Evolutionary conservation across 805 yeast genomes (phyloP), one percentile per base, ranked within the genome.

Genomic region (Metschnikowia cerradonensis): DNA sequence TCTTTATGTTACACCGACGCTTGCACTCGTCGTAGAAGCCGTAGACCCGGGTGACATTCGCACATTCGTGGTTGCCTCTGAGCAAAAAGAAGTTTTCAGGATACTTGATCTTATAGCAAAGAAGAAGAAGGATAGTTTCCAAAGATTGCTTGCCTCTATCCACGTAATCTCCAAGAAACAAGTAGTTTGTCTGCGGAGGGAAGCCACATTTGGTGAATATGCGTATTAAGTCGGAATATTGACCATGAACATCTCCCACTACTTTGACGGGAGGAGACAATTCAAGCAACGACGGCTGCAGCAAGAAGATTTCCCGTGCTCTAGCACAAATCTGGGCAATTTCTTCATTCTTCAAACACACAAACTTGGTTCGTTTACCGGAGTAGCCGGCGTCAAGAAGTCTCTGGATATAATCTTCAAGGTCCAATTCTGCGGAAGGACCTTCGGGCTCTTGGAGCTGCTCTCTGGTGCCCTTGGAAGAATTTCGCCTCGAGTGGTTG

Each of bases 21-120:
- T 94, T 94, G 75, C 99, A 94, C 71, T 94, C 99, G 70, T 94
- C 99, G 66, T 90, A 94, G 64, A 94, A 94, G 2, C 99, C 99
- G 68, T 94, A 94, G 32, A 94, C 96, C 57, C 97, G 81, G 1
- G 98, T 92, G 50, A 94, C 96, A 63, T 89, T 90, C 19, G 99
- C 97, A 69, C 96, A 89, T 72, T 94, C 99, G 71, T 94, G 99
- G 69, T 94, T 94, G 19, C 99, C 99, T 59, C 99, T 76, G 40
- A 94, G 75, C 52, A 94, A 70, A 67, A 92, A 94, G 68, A 94
- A 91, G 70, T 92, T 92, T 63, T 94, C 97, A 0, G 99, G 98
- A 63, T 90, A 92, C 67, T 92, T 92, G 68, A 94, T 91, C 67
- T 94, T 94, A 73, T 90, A 94, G 68, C 97, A 91, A 47, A 94